Conservation (phyloP, 2,329 filamentous ascomycete species). For the Lomentospora prolificans region DNA sequence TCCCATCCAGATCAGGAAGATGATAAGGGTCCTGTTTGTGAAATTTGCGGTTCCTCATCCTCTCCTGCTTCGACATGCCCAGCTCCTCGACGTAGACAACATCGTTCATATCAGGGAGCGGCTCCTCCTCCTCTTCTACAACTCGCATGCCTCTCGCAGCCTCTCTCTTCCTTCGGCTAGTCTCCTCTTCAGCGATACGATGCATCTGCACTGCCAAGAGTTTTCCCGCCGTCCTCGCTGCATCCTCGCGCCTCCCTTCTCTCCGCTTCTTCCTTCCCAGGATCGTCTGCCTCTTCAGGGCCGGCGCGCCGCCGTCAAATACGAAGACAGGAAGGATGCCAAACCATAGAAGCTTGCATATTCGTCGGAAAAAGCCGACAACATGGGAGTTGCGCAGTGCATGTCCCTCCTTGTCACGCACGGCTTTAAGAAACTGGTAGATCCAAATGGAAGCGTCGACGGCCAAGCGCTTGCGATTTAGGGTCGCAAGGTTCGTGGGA, state of each 20-base stretch:
- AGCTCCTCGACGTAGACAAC: constrained; percentile 88
- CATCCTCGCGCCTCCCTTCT: constrained; percentile 89
- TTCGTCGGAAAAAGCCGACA: constrained; percentile 94
- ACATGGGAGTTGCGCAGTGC: constrained; percentile 92
- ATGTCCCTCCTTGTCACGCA: constrained; percentile 96
- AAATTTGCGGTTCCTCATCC: constrained; percentile 65
- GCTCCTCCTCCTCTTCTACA: constrained; percentile 51
- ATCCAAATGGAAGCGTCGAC: constrained; percentile 99
- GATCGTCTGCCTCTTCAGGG: constrained; percentile 86
- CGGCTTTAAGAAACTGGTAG: constrained; percentile 97
- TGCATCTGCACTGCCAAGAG: constrained; percentile 92
- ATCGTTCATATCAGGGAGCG: constrained; percentile 55
- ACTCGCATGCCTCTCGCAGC: constrained; percentile 21
- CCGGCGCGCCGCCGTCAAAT: constrained; percentile 90
- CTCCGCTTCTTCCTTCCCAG: constrained; percentile 65
- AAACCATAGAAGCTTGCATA: constrained; percentile 95
- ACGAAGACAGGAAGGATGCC: constrained; percentile 96
- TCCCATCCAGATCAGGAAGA: constrained; percentile 72
- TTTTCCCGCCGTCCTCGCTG: constrained; percentile 80
- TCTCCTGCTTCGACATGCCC: constrained; percentile 68
- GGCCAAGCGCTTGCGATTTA: constrained; percentile 91
- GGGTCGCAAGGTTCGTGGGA: constrained; percentile 89
- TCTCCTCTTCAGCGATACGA: constrained; percentile 76
- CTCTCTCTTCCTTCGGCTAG: constrained; percentile 47
- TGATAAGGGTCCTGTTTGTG: constrained; percentile 92